These are phyloP conservation scores for Ganoderma meredithae DNA, from an alignment of 1,284 basidiomycete species.

Conservation along the genomic window DNA sequence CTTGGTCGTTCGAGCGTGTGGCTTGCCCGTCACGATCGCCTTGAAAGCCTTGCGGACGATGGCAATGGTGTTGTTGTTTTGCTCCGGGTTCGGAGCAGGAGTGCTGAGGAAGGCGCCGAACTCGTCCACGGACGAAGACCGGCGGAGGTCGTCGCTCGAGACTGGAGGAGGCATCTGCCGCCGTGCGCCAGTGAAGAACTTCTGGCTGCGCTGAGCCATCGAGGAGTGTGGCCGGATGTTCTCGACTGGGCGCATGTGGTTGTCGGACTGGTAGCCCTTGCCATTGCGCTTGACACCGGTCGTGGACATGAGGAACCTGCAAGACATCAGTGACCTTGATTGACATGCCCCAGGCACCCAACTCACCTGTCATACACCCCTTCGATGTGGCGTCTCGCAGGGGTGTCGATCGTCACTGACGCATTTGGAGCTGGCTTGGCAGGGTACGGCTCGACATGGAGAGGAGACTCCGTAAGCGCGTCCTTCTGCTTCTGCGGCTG, in stretches of 20 bases:
- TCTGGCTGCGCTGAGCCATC: conserved; percentile 48
- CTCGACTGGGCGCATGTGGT: conserved; percentile 46
- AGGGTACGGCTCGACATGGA: conserved; percentile 70
- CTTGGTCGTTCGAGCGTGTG: conserved; percentile 24
- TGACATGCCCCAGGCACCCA: not conserved
- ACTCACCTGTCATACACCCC: conserved; percentile 70
- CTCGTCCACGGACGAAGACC: conserved; percentile 41
- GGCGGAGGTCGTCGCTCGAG: conserved; percentile 61
- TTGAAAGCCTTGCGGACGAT: conserved; percentile 72
- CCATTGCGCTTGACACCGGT: conserved; percentile 77
- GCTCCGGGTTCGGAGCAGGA: conserved; percentile 43
- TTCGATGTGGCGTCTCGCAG: conserved; percentile 62
- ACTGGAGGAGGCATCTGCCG: conserved; percentile 70
- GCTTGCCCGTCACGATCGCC: conserved; percentile 44
- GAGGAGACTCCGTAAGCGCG: conserved; percentile 64
- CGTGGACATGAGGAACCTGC: conserved; percentile 73
- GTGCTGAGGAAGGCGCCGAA: conserved; percentile 38
- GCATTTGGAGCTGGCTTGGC: conserved; percentile 43
- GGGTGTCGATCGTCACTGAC: conserved; percentile 55
- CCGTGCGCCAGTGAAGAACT: conserved; percentile 56
- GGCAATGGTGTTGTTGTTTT: conserved; percentile 56
- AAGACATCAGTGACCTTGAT: not conserved
- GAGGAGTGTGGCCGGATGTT: conserved; percentile 37
- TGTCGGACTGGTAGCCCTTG: conserved; percentile 78
- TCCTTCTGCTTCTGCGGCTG: conserved; percentile 37